Percentiles rank a stretch among this genome's conserved stretches.
These are phyloP conservation scores for Penicillium turbatum DNA, from an alignment of 495 filamentous ascomycete genomes.

Conservation along the genomic window DNA sequence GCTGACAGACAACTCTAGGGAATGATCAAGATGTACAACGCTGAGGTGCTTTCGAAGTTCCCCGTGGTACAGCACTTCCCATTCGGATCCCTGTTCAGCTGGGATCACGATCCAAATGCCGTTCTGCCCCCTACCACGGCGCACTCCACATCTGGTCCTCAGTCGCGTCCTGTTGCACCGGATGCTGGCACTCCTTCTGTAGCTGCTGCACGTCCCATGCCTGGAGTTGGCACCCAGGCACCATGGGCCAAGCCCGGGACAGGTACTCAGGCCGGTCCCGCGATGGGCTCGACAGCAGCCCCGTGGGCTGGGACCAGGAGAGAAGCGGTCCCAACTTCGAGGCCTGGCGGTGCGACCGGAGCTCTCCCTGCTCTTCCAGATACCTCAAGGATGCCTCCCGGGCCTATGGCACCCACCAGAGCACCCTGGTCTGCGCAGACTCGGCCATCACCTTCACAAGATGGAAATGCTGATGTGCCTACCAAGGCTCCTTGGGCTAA, in stretches of 20 bases:
- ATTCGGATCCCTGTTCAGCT: slow-evolving; percentile 76
- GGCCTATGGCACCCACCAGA: slow-evolving; percentile 40
- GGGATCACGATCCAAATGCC: slow-evolving; percentile 70
- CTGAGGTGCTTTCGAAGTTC: slow-evolving; percentile 65
- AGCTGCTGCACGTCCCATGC: slow-evolving; percentile 14
- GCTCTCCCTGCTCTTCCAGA: slow-evolving; percentile 19
- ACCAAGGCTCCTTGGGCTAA: slow-evolving; percentile 46
- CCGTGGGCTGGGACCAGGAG: slow-evolving; percentile 38
- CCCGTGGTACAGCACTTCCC: slow-evolving; percentile 68
- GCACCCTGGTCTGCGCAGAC: slow-evolving; percentile 40
- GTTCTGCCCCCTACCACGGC: slow-evolving; percentile 39
- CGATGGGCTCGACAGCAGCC: slow-evolving; percentile 37
- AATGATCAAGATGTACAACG: slow-evolving; percentile 72
- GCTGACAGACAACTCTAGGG: slow-evolving; percentile 38
- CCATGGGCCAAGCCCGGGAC: slow-evolving; percentile 42
- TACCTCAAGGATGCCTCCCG: slow-evolving; percentile 35
- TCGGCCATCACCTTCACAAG: slow-evolving; percentile 21
- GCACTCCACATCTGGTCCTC: slow-evolving; percentile 57
- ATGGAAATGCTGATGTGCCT: slow-evolving; percentile 17
- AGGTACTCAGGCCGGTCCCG: slow-evolving; percentile 12
- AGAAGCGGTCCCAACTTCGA: slow-evolving; percentile 9
- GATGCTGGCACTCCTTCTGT: slow-evolving; percentile 16
- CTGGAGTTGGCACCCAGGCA: slow-evolving; percentile 38
- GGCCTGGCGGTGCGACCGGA: slow-evolving; percentile 4
- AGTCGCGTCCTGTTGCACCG: slow-evolving; percentile 30